Evolutionary conservation across 1,284 basidiomycete genomes (phyloP), one percentile per base, ranked within the genome.

Genomic region (Apiotrichum gracile): DNA sequence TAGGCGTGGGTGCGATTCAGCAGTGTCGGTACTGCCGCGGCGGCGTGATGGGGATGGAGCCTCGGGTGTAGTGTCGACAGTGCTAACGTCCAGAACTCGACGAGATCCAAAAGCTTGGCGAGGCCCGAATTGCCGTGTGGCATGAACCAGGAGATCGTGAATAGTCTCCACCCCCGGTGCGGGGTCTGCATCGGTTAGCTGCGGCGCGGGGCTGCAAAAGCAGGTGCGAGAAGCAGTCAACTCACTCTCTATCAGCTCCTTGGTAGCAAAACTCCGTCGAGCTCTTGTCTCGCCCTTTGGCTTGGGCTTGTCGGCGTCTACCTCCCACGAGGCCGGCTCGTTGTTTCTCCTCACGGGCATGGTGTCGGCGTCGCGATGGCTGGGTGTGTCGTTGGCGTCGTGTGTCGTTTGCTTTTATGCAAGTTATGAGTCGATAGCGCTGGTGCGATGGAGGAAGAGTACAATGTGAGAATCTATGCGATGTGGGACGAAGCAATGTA

Each of bases 91-190:
- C 73, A 89, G 71, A 22, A 92, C 68, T 56, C 91, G 87, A 47
- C 94, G 81, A 79, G 83, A 87, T 0, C 92, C 94, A 14, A 89
- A 72, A 2, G 86, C 89, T 16, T 86, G 78, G 60, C 85, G 83
- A 5, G 78, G 77, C 12, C 87, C 87, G 64, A 89, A 85, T 0
- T 82, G 85, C 33, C 88, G 83, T 0, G 85, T 85, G 3, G 85
- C 81, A 62, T 88, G 86, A 16, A 80, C 69, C 48, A 96, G 74
- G 51, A 97, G 73, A 73, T 97, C 92, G 66, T 83, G 81, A 8
- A 91, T 82, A 45, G 91, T 91, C 63, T 87, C 80, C 55, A 96
- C 81, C 43, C 88, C 89, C 34, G 87, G 85, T 34, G 83, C 79
- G 2, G 91, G 91, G 63, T 81, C 74, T 76, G 41, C n/a, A n/a